Conservation (phyloP, 371 early-diverging fungal genomes). For the Circinella minor region DNA sequence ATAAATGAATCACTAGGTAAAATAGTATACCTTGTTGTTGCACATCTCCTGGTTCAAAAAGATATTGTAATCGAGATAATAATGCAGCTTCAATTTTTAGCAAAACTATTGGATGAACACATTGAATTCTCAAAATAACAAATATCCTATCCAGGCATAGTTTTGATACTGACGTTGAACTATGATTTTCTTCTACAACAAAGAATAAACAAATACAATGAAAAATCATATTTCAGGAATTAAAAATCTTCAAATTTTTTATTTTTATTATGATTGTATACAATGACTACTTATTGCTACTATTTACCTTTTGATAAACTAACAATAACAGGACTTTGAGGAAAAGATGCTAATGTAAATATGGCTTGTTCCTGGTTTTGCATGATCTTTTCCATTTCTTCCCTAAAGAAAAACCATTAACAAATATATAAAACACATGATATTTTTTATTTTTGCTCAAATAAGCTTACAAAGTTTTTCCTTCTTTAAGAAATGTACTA, state of each 20-base stretch:
- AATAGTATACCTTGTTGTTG: neutral
- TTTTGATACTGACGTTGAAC: no score
- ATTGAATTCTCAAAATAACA: neutral
- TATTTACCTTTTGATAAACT: constrained; percentile 9
- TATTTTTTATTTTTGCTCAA: no score
- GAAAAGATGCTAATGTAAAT: neutral
- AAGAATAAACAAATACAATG: no score
- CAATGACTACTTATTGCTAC: no score
- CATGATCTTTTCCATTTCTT: constrained; percentile 12
- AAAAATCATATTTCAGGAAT: no score
- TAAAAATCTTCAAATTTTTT: neutral
- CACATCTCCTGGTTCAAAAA: neutral
- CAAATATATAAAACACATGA: no score
- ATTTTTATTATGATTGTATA: no score
- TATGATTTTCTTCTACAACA: no score
- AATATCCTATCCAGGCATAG: neutral
- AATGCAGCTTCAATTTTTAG: neutral
- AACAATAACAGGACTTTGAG: constrained; percentile 3
- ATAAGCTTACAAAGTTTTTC: neutral
- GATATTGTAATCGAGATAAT: neutral
- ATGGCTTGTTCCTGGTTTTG: constrained; percentile 3
- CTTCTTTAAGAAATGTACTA: constrained; percentile 4
- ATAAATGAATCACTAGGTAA: no score
- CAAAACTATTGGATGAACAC: neutral
- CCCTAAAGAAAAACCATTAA: neutral